phyloP scores from a whole-genome alignment of 768 basidiomycete species.

The Podaxis sp. region DNA sequence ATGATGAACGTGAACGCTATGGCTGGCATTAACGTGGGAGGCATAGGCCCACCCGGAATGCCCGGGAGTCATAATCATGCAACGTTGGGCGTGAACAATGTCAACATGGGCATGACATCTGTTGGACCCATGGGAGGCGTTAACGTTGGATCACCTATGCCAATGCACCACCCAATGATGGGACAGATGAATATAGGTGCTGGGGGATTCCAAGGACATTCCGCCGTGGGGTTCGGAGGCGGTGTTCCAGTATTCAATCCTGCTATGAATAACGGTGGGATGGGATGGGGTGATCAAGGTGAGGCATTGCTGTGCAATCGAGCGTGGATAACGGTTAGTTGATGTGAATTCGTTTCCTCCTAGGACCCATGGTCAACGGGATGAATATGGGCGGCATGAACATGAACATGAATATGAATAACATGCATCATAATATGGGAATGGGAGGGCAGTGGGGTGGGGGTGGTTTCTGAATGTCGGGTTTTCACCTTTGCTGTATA shows the following conservation, averaged over 20 bases:
- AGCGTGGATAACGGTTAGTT: slow-evolving; percentile 17
- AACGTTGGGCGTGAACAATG: slow-evolving; percentile 13
- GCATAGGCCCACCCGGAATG: slow-evolving; percentile 19
- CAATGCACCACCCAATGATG: slow-evolving; percentile 28
- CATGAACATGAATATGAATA: slow-evolving; percentile 21
- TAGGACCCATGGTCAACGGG: slow-evolving; percentile 22
- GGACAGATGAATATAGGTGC: slow-evolving; percentile 39
- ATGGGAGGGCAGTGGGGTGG: slow-evolving; percentile 24
- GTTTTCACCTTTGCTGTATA: slow-evolving; percentile 3
- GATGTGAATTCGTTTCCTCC: background rate
- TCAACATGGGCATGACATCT: slow-evolving; percentile 14
- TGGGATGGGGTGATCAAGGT: slow-evolving; percentile 19
- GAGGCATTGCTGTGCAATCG: slow-evolving; percentile 11
- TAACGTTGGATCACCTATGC: slow-evolving; percentile 18
- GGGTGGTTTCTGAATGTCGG: slow-evolving; percentile 18
- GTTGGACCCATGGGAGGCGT: slow-evolving; percentile 19
- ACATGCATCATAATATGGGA: slow-evolving; percentile 25
- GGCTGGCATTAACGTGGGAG: slow-evolving; percentile 22
- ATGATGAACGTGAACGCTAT: slow-evolving; percentile 21
- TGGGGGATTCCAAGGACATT: slow-evolving; percentile 14
- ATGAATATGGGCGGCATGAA: slow-evolving; percentile 27
- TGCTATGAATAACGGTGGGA: slow-evolving; percentile 19
- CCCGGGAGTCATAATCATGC: slow-evolving; percentile 7
- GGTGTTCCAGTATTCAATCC: slow-evolving; percentile 16
- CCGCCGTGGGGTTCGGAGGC: slow-evolving; percentile 33